Base-by-base conservation (phyloP, 495 filamentous ascomycete genomes). In the Collariella sp. region DNA sequence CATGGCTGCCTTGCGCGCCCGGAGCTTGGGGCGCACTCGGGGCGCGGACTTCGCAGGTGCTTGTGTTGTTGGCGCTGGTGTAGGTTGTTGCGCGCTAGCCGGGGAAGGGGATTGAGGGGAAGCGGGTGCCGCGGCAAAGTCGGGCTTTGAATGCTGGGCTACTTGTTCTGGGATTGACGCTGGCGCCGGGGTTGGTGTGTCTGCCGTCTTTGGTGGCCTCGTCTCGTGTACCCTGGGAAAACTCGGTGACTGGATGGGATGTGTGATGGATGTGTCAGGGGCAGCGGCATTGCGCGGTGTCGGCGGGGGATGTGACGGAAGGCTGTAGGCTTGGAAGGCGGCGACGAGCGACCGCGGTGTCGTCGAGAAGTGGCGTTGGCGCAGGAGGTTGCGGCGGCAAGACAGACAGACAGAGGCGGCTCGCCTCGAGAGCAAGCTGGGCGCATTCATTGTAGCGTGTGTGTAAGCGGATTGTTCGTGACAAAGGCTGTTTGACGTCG, bases 1-100 rank as follows among this genome's bases (percentile, higher is more conserved):
- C 76, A 98, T 89, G 13, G 91, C 88, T 2, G 93, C 89, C 73
- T 96, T 96, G 46, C 91, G 82, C 23, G 93, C 76, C 40, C 87
- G 84, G 15, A 97, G 76, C 62, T 84, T 88, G 55, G 77, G 74
- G 41, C 80, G 76, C 33, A 81, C 78, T 52, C 79, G 77, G 7
- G 62, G 12, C 1, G 61, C 22, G 34, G 42, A 58, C 46, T 54
- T 56, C 2, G 59, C n/a, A 0, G 43, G 11, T 47, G 45, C 7
- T 42, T 51, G 42, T 56, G 51, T 41, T 20, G 57, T 35, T n/a
- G 58, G 29, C 13, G 55, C n/a, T 41, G 54, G 43, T 18, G 52
- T 11, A 11, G 46, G 52, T 26, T 50, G 36, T 38, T 34, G 42
- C 13, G 46, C 34, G 11, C 29, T 36, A 18, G 46, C 6, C 7